Conservation (phyloP, 73 alveolate species). For the Tetrahymena thermophila region DNA sequence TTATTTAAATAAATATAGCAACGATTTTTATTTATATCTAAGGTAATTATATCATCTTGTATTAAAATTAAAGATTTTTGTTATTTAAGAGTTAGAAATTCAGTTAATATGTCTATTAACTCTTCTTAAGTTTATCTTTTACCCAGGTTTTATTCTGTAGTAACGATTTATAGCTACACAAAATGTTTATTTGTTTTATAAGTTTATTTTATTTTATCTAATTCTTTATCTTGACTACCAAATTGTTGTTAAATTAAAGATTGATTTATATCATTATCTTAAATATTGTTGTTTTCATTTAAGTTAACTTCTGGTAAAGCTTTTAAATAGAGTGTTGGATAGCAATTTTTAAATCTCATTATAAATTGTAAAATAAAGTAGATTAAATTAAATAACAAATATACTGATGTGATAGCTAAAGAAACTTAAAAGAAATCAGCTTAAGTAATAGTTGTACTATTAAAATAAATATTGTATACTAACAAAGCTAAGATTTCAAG, state of each 20-base stretch:
- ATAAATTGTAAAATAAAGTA: neutral
- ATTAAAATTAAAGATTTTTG: neutral
- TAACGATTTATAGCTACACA: no score
- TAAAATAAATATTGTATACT: neutral
- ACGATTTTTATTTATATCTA: neutral
- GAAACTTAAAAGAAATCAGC: neutral
- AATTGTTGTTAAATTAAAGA: neutral
- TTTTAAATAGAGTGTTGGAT: neutral
- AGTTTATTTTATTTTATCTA: no score
- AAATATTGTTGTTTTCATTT: neutral
- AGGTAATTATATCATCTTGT: neutral
- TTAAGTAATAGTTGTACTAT: neutral
- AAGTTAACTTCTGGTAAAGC: no score
- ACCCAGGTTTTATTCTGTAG: neutral
- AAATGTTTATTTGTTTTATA: neutral
- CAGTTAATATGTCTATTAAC: neutral
- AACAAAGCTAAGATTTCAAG: neutral
- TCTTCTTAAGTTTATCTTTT: neutral
- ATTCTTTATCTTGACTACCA: neutral
- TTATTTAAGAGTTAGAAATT: neutral
- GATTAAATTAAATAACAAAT: neutral
- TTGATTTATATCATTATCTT: no score
- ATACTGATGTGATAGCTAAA: neutral
- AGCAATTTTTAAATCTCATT: neutral
- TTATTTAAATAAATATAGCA: neutral